Conservation (phyloP, 2,329 filamentous ascomycete genomes). For the Ceratocystis alfenasii region DNA sequence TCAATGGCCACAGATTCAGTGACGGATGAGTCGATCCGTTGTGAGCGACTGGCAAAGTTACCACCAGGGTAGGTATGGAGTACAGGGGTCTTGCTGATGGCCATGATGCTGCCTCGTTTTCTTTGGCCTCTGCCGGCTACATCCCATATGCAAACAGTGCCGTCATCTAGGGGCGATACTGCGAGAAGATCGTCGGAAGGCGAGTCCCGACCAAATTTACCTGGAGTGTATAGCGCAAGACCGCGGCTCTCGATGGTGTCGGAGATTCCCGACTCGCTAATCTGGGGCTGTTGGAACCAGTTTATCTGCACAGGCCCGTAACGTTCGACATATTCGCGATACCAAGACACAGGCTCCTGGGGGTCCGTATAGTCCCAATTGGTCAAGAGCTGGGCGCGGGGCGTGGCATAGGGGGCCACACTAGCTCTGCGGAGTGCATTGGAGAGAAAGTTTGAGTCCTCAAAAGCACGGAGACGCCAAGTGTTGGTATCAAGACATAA, state of each 20-base stretch:
- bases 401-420: not conserved
- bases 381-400: constrained; percentile 43
- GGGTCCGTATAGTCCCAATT: constrained; percentile 77
- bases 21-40: constrained; percentile 48
- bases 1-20: constrained; percentile 78
- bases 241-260: constrained; percentile 57
- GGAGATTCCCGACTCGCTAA: constrained; percentile 32
- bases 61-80: constrained; percentile 31
- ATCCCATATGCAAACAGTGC: constrained; percentile 77
- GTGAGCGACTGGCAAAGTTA: constrained; percentile 13
- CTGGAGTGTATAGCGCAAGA: constrained; percentile 50
- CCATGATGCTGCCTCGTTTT: constrained; percentile 50
- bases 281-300: constrained; percentile 59
- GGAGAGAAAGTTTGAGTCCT: constrained; percentile 40
- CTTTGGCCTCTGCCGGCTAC: constrained; percentile 42
- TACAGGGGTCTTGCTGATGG: constrained; percentile 53
- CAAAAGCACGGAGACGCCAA: constrained; percentile 67
- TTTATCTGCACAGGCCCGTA: constrained; percentile 60
- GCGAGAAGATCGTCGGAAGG: constrained; percentile 39
- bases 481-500: constrained; percentile 62
- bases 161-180: constrained; percentile 71
- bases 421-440: constrained; percentile 5
- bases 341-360: constrained; percentile 65
- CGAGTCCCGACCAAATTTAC: constrained; percentile 37
- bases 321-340: constrained; percentile 76